Evolutionary conservation across 2,329 filamentous ascomycete species (phyloP), one percentile per base, ranked within the genome.

Genomic region (Pyrenophora graminea): DNA sequence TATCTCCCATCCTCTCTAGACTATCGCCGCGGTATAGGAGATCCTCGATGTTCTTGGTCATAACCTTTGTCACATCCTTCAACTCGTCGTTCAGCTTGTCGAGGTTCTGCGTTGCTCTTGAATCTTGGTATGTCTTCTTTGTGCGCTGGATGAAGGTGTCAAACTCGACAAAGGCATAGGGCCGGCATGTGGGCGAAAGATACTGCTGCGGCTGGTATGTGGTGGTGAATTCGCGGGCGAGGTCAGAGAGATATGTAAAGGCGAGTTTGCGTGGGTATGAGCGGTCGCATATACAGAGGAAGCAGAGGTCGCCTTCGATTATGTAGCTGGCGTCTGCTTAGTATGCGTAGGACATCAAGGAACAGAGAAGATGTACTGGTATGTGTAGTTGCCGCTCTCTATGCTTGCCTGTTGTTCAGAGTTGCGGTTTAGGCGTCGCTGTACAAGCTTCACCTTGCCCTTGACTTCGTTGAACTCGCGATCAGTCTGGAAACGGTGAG

Each of bases 31-130:
- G 82, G 73, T 99, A 99, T 45, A 99, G 79, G 69, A 99, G 78
- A 74, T 99, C 94, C 80, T 99, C 94, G 63, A 99, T 97, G 75
- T 99, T 99, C 84, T 97, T 97, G 48, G 92, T 97, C 95, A 99
- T 99, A 70, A 99, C 92, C 78, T 97, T 92, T 1, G 94, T 97
- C 48, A 99, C 95, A 76, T 97, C 94, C 73, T 92, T 88, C 61
- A 99, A 84, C 81, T 99, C 95, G 70, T 97, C 91, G 71, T 99
- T 97, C 61, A 99, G 81, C 77, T 93, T 91, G 75, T 95, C 91
- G 51, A 99, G 84, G 76, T 97, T 97, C 76, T 92, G 89, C 12
- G 90, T 85, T 13, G 94, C 94, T 60, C 94, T 87, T 47, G 89
- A 86, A 74, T 99, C 94, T 66, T 94, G 90, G 76, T 99, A 99